phyloP scores from a whole-genome alignment of 495 filamentous ascomycete species.

The Hyaloscypha hepaticicola region DNA sequence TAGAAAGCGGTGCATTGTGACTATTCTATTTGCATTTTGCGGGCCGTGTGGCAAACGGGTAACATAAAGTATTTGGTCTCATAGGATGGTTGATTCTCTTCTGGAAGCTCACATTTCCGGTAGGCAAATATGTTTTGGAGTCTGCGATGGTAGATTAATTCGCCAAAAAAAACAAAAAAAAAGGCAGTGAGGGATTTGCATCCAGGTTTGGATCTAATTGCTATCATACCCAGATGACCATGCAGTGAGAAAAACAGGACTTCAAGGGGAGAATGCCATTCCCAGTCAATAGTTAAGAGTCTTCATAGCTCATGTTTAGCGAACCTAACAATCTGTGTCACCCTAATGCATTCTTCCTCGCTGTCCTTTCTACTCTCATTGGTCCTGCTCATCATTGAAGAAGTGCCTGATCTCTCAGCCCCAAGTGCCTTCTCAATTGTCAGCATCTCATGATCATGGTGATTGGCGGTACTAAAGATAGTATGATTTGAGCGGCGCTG shows the following conservation, averaged over 20 bases:
- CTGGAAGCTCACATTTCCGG: too few relatives aligned
- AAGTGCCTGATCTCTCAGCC: background rate
- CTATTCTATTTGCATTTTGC: too few relatives aligned
- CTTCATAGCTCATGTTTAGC: background rate
- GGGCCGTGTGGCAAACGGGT: too few relatives aligned
- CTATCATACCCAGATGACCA: slow-evolving; percentile 3
- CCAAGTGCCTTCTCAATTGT: slow-evolving; percentile 5
- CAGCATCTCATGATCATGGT: background rate
- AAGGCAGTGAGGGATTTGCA: too few relatives aligned
- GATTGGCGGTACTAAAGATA: background rate
- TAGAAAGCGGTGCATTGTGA: background rate
- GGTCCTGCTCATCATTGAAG: background rate
- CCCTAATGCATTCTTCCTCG: slow-evolving; percentile 1
- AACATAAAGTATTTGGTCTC: too few relatives aligned
- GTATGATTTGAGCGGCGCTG: background rate
- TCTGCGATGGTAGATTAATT: too few relatives aligned
- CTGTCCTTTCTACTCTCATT: slow-evolving; percentile 1
- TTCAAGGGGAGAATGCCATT: background rate
- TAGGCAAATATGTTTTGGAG: too few relatives aligned
- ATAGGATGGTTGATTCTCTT: too few relatives aligned
- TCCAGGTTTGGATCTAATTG: background rate
- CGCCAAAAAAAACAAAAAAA: too few relatives aligned
- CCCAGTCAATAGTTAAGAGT: too few relatives aligned
- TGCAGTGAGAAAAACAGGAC: background rate
- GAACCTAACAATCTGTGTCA: slow-evolving; percentile 4